phyloP scores from a whole-genome alignment of 139 green algal species.

The Chlamydomonas sp. region DNA sequence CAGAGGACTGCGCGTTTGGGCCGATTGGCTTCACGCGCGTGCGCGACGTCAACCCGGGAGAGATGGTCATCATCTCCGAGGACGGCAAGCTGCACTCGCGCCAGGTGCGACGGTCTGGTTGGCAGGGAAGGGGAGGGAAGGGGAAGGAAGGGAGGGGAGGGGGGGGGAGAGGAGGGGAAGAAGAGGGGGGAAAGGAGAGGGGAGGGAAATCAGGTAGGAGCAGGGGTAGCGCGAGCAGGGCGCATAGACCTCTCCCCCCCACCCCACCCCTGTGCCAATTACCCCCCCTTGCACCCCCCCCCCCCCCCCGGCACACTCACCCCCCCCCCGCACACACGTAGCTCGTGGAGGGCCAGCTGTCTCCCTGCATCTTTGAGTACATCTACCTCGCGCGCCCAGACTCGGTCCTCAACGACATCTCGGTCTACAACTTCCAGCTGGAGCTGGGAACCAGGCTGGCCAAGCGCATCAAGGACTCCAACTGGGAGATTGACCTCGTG shows the following conservation, averaged over 20 bases:
- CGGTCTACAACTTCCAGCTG: conserved; percentile 97
- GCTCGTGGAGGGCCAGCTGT: neutral
- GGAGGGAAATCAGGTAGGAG: no score
- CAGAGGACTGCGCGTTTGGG: conserved; percentile 96
- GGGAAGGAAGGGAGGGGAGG: no score
- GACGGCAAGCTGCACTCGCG: conserved; percentile 68
- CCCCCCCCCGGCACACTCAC: no score
- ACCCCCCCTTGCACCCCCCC: no score
- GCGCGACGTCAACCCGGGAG: conserved; percentile 81
- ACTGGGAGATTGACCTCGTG: conserved; percentile 89
- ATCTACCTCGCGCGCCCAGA: conserved; percentile 87
- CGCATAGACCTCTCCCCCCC: no score
- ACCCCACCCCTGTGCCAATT: no score
- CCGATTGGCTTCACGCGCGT: conserved; percentile 92
- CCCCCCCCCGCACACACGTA: no score
- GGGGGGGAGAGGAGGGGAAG: no score
- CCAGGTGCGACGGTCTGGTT: no score
- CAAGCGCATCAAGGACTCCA: conserved; percentile 55
- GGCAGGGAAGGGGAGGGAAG: no score
- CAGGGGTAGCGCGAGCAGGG: no score
- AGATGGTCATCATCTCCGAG: conserved; percentile 89
- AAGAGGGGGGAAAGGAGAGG: no score
- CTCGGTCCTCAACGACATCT: conserved; percentile 88
- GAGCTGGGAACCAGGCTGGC: conserved; percentile 73
- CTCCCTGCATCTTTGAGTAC: conserved; percentile 21